A percentile compares a stretch with the other conserved stretches of the same genome.
Evolutionary conservation across 306 rosid genomes (phyloP).

Genomic region (Rosa rugosa): DNA sequence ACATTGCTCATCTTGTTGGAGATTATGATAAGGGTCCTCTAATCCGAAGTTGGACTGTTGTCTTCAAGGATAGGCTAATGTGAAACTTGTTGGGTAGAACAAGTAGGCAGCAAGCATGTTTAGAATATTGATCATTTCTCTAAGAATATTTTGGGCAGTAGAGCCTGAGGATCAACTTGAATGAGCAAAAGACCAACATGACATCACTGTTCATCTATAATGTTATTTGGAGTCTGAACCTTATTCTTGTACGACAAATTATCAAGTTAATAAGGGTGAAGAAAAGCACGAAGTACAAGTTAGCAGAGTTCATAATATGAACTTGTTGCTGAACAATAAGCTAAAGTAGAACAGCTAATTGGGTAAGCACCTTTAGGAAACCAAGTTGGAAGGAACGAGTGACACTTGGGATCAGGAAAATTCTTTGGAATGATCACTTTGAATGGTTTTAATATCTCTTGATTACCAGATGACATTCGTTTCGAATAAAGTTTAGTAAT

Average conservation of each 20-base stretch:
- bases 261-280: neutral
- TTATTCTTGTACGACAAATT: neutral
- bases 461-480: neutral
- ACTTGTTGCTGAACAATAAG: neutral
- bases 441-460: neutral
- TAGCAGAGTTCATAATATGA: neutral
- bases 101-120: neutral
- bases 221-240: neutral
- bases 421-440: neutral
- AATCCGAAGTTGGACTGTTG: neutral
- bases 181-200: neutral
- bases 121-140: neutral
- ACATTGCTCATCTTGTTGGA: neutral
- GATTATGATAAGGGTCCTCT: neutral
- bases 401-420: neutral
- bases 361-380: neutral
- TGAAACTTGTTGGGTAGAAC: neutral
- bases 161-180: neutral
- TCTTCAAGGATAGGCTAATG: neutral
- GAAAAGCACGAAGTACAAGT: neutral
- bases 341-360: neutral
- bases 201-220: neutral
- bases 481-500: neutral
- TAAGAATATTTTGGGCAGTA: neutral
- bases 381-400: no score